Base-by-base conservation (phyloP, 2,329 filamentous ascomycete genomes). In the Fusarium sp. region DNA sequence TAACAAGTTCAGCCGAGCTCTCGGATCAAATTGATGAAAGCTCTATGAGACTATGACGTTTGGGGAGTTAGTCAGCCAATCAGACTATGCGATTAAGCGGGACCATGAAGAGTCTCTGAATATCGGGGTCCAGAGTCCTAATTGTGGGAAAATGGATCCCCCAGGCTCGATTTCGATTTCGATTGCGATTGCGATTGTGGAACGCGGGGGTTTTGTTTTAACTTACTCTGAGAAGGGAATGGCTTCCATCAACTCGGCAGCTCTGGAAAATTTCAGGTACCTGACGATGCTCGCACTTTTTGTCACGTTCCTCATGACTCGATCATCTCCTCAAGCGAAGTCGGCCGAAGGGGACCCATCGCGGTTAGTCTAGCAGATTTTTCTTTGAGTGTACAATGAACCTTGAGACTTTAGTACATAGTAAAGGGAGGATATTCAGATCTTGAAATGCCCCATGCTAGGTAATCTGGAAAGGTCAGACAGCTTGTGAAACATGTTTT, bases 31-130 rank as follows among this genome's bases (percentile, higher is more conserved):
- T 23, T 45, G 56, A 67, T 41, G 25, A 46, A 58, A 65, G 58
- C 65, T 68, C 44, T 51, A 70, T 62, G 68, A 70, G 64, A 65
- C 51, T 54, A 70, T 70, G 68, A 70, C 67, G 68, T 70, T 60
- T 21, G 30, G 25, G 44, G 46, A 13, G 21, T 26, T 19, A 2
- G 34, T 10, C 12, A 37, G 6, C 68, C 67, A 70, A 70, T 71
- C 25, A 69, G 13, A 56, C 12, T 12, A 16, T 60, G 42, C 44
- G 39, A 71, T 62, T 58, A 71, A 71, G 53, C 53, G 68, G 67
- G 49, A 23, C 37, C 43, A 19, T 10, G 5, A 19, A 46, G 12
- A 56, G 18, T 41, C 30, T 60, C 55, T 46, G 19, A 44, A 56
- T 61, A 61, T 58, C 37, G 57, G 59, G 56, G 45, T 46, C 59